Base-by-base conservation (phyloP, 306 rosid species). In the Fragaria iinumae region DNA sequence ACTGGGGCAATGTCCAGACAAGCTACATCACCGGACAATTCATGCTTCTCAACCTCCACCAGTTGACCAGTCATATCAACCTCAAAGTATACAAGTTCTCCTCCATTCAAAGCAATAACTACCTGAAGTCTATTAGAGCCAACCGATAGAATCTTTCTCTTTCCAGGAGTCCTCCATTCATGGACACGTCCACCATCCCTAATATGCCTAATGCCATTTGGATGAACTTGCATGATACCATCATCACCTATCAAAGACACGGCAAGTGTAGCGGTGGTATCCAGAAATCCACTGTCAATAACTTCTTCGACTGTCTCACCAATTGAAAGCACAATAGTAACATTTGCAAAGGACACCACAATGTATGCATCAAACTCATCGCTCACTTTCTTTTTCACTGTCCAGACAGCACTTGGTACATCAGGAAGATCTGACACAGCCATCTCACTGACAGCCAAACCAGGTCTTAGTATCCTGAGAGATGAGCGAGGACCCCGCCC, bases 251-350 rank as follows among this genome's bases (percentile, higher is more conserved):
- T 90, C 89, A 95, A 91, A 82, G 97, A 95, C 79, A 95, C 97
- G 3, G 99, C 88, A 66, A 95, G 97, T 45, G 97, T 90, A 52
- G 97, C 97, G 16, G 97, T 95, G 32, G 97, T 95, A 77, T 92
- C 97, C 67, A 95, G 96, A 84, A 95, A 95, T 72, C 99, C 97
- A 85, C 97, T 89, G 78, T 95, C 97, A 81, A 88, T 91, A 79
- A 95, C 97, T 91, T 95, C 99, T 84, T 95, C 97, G 39, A 92
- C 96, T 39, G 97, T 95, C 90, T 95, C 99, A 76, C 99, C 99
- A 83, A 95, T 95, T 73, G 97, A 95, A 82, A 95, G 96, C 77
- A 95, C 97, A 68, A 92, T 97, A 1, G 99, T 92, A 4, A 97
- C 99, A 62, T 89, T 92, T 44, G 93, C 89, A 90, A 90, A 95